A percentile compares a stretch with the other conserved stretches of the same genome.
These are phyloP conservation scores for Oryza longistaminata DNA, from an alignment of 176 grass and related monocot genomes.

Conservation along the genomic window DNA sequence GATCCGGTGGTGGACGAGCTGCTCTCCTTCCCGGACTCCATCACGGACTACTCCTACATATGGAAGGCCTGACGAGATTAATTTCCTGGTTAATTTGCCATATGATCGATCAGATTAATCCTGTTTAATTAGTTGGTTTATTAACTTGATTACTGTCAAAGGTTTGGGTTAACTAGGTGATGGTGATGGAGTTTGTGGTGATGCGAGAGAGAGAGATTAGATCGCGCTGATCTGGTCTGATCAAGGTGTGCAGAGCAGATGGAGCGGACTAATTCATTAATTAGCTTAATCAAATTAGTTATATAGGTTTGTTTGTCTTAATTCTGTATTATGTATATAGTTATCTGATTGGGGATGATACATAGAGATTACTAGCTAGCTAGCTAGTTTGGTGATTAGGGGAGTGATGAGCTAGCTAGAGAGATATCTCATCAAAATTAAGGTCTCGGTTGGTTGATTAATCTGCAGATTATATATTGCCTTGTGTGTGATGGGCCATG, in stretches of 20 bases:
- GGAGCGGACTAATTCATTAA: not conserved
- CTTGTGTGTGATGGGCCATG: not conserved
- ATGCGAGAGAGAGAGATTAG: not conserved
- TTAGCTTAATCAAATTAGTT: too few relatives aligned
- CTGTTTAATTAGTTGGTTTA: conserved; percentile 21
- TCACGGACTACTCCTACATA: conserved; percentile 45
- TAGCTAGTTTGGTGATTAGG: not conserved
- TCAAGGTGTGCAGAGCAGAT: not conserved
- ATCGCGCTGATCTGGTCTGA: not conserved
- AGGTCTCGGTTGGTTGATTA: not conserved
- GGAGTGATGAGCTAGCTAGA: not conserved
- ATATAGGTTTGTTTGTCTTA: too few relatives aligned
- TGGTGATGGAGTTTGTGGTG: not conserved
- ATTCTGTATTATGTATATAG: conserved; percentile 12
- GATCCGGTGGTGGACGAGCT: conserved; percentile 46
- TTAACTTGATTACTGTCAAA: conserved; percentile 2
- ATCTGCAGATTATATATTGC: not conserved
- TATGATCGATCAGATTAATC: too few relatives aligned
- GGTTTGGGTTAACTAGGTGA: not conserved
- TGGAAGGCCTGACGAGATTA: conserved; percentile 15
- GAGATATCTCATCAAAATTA: not conserved
- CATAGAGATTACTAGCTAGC: not conserved
- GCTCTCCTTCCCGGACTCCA: conserved; percentile 16
- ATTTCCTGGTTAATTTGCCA: too few relatives aligned
- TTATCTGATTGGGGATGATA: not conserved